Base-by-base conservation (phyloP, 345 rosid genomes). In the Arabis alpina region DNA sequence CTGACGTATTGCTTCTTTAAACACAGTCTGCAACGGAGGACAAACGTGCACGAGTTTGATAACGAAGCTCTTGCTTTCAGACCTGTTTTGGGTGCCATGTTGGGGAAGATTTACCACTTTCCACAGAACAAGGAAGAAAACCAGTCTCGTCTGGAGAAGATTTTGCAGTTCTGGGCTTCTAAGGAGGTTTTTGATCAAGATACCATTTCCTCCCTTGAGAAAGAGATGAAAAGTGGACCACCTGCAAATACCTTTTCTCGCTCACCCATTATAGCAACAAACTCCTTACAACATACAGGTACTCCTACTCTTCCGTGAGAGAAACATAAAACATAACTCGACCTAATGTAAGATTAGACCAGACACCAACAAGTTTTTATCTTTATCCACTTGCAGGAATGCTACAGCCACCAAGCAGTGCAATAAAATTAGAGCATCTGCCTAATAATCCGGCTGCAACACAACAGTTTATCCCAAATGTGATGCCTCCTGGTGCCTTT, bases 161-260 rank as follows among this genome's bases (percentile, higher is more conserved):
- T 95, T 71, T 74, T 95, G 64, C 97, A 85, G 76, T 95, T 92
- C 71, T 95, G 99, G 99, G 96, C 86, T 62, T 84, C 97, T 25
- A 92, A 95, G 79, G 97, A 88, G 82, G 98, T 95, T 72, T 95
- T 83, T 77, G 90, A 92, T 79, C 86, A 87, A 79, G 99, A 92
- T 72, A 81, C 88, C 36, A 85, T 92, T 66, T 82, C 83, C 83
- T 78, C 77, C 48, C 76, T 95, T 40, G 98, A 95, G 78, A 77
- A 82, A 73, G 99, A 92, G 81, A 95, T 95, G 98, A 42, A 84
- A 71, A 80, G 86, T 70, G 98, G 91, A 74, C 84, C 84, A 60
- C 75, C 84, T 8, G 60, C 82, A 54, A 80, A 40, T 82, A 71
- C 86, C 40, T 82, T 87, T 68, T 71, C 86, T 37, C 84, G 82